These are phyloP conservation scores for Desmodesmus armatus DNA, from an alignment of 139 green algal species.

Conservation along the genomic window DNA sequence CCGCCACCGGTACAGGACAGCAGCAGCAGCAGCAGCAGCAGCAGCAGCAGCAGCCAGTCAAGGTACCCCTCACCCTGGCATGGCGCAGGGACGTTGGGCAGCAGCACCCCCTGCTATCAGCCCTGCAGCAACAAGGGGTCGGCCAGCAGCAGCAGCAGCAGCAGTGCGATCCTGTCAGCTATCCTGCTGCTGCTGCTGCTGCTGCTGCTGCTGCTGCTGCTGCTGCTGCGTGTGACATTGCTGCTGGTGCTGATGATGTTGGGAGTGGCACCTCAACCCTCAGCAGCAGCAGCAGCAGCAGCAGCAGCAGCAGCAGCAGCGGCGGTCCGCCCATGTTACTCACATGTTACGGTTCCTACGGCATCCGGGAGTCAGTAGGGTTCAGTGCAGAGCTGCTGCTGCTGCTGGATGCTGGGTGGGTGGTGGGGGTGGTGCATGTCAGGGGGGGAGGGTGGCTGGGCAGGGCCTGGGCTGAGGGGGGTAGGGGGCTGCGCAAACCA, in stretches of 20 bases:
- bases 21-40: background rate
- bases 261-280: background rate
- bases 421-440: slow-evolving; percentile 41
- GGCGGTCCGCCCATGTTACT: background rate
- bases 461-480: slow-evolving; percentile 19
- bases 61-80: background rate
- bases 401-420: slow-evolving; percentile 27
- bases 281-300: background rate
- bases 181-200: background rate
- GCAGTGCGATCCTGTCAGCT: background rate
- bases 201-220: background rate
- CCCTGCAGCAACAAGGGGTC: background rate
- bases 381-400: slow-evolving; percentile 26
- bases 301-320: background rate
- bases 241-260: background rate
- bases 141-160: background rate
- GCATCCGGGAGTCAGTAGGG: slow-evolving; percentile 12
- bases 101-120: background rate
- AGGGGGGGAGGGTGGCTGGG: slow-evolving; percentile 38
- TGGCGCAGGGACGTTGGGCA: background rate
- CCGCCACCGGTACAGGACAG: background rate
- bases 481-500: slow-evolving; percentile 16
- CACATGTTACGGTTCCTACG: slow-evolving; percentile 36
- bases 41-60: background rate
- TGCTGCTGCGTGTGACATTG: background rate